Evolutionary conservation across 345 rosid species (phyloP).

Genomic region (Limnanthes douglasii): DNA sequence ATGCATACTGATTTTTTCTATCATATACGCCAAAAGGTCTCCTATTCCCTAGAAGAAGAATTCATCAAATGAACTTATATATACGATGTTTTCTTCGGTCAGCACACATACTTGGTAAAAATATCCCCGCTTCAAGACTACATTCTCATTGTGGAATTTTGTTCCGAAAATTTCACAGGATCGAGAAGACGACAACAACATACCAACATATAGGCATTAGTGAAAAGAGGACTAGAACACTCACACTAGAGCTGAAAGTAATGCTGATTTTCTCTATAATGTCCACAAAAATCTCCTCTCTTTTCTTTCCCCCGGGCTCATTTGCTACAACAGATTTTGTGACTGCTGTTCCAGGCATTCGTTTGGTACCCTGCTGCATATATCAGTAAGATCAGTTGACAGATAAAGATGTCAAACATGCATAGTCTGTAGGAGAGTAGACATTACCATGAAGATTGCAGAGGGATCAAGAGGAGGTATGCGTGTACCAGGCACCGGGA

Average conservation of each 20-base stretch:
- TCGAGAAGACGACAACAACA: too few relatives aligned
- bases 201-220: too few relatives aligned
- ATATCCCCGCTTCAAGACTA: too few relatives aligned
- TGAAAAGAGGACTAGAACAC: conserved; percentile 17
- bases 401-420: neutral
- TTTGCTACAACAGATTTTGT: conserved; percentile 95
- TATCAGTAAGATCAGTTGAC: conserved; percentile 12
- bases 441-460: conserved; percentile 72
- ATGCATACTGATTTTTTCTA: too few relatives aligned
- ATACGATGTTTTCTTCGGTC: too few relatives aligned
- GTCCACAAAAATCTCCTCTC: conserved; percentile 98
- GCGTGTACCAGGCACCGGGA: conserved; percentile 65
- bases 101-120: too few relatives aligned
- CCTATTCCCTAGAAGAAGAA: too few relatives aligned
- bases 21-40: too few relatives aligned
- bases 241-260: conserved; percentile 95
- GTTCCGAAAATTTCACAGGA: too few relatives aligned
- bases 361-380: conserved; percentile 88
- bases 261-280: conserved; percentile 97
- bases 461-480: conserved; percentile 88
- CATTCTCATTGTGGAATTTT: too few relatives aligned
- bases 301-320: conserved; percentile 93
- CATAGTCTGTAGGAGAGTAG: neutral
- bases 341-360: conserved; percentile 98
- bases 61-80: too few relatives aligned